phyloP scores from a whole-genome alignment of 2,329 filamentous ascomycete genomes.

The Septoria petroselini region DNA sequence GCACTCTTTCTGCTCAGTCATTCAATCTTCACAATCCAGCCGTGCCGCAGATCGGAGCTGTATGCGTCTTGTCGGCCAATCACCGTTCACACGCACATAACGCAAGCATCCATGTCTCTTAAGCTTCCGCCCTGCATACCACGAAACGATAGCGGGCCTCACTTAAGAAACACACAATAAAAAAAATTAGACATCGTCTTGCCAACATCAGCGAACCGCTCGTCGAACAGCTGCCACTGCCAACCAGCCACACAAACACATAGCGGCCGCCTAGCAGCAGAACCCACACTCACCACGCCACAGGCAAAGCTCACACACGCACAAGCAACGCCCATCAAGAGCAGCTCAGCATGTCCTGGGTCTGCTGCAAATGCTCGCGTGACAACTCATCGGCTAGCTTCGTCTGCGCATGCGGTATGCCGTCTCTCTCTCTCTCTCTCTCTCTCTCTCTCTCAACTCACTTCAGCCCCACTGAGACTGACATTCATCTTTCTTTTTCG shows the following conservation, averaged over 20 bases:
- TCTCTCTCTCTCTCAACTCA: not conserved
- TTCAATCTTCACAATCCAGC: no score
- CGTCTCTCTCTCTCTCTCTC: not conserved
- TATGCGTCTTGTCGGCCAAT: slow-evolving; percentile 7
- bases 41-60: slow-evolving; percentile 1
- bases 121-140: slow-evolving; percentile 12
- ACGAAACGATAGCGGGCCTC: slow-evolving; percentile 15
- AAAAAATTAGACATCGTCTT: no score
- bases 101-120: slow-evolving; percentile 14
- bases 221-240: not conserved
- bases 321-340: not conserved
- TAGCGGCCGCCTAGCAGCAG: slow-evolving; percentile 9
- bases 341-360: slow-evolving; percentile 13
- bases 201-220: not conserved
- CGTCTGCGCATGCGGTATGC: slow-evolving; percentile 14
- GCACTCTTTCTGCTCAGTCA: no score
- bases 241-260: not conserved
- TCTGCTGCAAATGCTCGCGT: slow-evolving; percentile 18
- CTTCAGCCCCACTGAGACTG: no score
- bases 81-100: slow-evolving; percentile 10
- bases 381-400: slow-evolving; percentile 15
- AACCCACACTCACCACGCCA: not conserved
- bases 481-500: not conserved
- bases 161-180: slow-evolving; percentile 10
- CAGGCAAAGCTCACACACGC: not conserved